Conservation (phyloP, 768 basidiomycete species). For the Trametes elegans region DNA sequence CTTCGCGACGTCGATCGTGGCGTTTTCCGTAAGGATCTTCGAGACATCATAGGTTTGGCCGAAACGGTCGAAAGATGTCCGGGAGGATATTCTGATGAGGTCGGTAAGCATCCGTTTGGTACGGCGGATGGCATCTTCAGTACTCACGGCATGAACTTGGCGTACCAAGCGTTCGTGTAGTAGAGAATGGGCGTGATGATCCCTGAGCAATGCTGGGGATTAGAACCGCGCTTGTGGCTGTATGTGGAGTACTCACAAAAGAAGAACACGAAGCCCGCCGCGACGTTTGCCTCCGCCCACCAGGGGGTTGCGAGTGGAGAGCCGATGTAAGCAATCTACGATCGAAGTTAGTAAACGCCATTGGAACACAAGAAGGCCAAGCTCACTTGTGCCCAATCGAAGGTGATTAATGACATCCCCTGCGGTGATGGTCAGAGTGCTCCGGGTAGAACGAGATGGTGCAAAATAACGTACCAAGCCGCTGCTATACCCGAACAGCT, state of each 20-base stretch:
- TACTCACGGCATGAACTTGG: constrained; percentile 36
- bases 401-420: constrained; percentile 66
- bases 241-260: constrained; percentile 34
- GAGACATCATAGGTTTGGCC: constrained; percentile 41
- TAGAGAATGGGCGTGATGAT: constrained; percentile 39
- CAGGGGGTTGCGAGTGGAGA: constrained; percentile 70
- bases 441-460: constrained; percentile 19
- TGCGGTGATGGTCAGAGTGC: constrained; percentile 2
- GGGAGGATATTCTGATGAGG: constrained; percentile 29
- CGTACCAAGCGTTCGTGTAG: constrained; percentile 38
- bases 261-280: constrained; percentile 44
- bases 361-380: background rate
- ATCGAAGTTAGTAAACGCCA: background rate
- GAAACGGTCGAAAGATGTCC: constrained; percentile 42
- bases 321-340: constrained; percentile 60
- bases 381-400: constrained; percentile 59
- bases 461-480: constrained; percentile 1
- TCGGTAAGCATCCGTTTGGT: background rate
- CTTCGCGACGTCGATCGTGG: constrained; percentile 34
- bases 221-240: background rate
- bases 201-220: constrained; percentile 26
- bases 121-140: background rate
- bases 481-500: constrained; percentile 54
- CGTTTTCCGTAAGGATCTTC: constrained; percentile 36
- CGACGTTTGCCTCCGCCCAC: constrained; percentile 75